Conservation (phyloP, 345 rosid species). For the Acer yangbiense region DNA sequence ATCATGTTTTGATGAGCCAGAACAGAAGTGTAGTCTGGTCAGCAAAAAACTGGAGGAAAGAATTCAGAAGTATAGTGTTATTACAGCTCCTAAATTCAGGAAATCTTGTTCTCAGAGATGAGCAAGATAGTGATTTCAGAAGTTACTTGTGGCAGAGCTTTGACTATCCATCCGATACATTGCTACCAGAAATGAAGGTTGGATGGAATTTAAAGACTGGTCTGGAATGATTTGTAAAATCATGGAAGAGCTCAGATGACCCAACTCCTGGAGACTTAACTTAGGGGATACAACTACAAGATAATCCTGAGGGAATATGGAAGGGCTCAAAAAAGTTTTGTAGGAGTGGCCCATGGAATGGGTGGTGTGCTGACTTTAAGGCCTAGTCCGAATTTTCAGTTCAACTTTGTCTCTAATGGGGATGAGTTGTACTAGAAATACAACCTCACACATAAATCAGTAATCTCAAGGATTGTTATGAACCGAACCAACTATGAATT, state of each 20-base stretch:
- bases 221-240: slow-evolving; percentile 22
- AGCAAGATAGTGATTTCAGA: slow-evolving; percentile 37
- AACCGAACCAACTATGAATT: slow-evolving; percentile 13
- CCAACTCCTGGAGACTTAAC: slow-evolving; percentile 40
- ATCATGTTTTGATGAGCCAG: slow-evolving; percentile 21
- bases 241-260: slow-evolving; percentile 45
- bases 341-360: slow-evolving; percentile 46
- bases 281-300: slow-evolving; percentile 18
- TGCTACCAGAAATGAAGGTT: slow-evolving; percentile 47
- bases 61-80: slow-evolving; percentile 19
- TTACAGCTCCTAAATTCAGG: slow-evolving; percentile 17
- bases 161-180: slow-evolving; percentile 43
- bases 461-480: slow-evolving; percentile 15
- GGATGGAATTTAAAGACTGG: slow-evolving; percentile 36
- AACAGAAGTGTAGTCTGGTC: slow-evolving; percentile 24
- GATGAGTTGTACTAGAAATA: slow-evolving; percentile 15
- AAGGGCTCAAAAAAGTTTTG: neutral
- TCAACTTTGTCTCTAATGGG: slow-evolving; percentile 15
- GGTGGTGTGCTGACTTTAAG: slow-evolving; percentile 38
- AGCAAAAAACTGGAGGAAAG: slow-evolving; percentile 6
- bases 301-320: slow-evolving; percentile 28
- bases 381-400: slow-evolving; percentile 24
- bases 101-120: slow-evolving; percentile 8
- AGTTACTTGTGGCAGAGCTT: slow-evolving; percentile 44
- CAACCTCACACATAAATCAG: neutral